A percentile compares a stretch with the other conserved stretches of the same genome.
Conservation (phyloP, 192 early-diverging fungal genomes). For the Kickxella alabastrina region DNA sequence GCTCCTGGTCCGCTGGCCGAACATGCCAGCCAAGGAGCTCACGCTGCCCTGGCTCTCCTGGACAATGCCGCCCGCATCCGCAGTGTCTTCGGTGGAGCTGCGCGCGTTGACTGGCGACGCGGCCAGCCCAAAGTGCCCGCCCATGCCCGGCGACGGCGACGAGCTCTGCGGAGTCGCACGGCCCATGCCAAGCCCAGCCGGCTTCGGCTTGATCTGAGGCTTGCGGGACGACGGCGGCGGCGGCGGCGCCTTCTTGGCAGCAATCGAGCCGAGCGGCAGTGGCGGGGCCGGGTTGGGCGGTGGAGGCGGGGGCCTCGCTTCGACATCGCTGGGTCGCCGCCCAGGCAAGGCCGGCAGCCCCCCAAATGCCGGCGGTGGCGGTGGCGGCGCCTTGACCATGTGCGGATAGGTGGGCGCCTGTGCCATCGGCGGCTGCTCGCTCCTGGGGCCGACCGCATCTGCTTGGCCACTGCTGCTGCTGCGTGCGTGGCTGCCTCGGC, state of each 20-base stretch:
- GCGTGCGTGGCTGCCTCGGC: constrained; percentile 30
- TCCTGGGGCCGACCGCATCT: constrained; percentile 3
- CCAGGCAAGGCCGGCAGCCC: constrained; percentile 23
- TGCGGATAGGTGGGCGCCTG: constrained; percentile 1
- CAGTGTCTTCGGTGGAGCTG: constrained; percentile 16
- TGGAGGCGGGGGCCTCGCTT: constrained; percentile 6
- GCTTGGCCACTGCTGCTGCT: constrained; percentile 17
- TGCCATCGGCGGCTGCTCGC: not conserved
- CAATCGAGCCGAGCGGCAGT: constrained; percentile 24
- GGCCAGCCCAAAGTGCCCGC: constrained; percentile 11
- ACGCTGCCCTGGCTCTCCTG: constrained; percentile 50
- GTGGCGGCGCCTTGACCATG: constrained; percentile 2
- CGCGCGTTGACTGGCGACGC: constrained; percentile 15
- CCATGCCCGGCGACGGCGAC: constrained; percentile 17
- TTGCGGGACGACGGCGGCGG: constrained; percentile 42
- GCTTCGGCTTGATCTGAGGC: constrained; percentile 40
- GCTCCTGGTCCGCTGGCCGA: constrained; percentile 32
- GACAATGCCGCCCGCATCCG: constrained; percentile 23
- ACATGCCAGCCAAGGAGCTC: constrained; percentile 48
- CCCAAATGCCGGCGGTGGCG: constrained; percentile 13
- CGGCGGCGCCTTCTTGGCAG: constrained; percentile 38
- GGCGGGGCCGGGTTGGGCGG: constrained; percentile 19
- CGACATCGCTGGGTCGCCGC: constrained; percentile 36
- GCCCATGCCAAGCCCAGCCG: constrained; percentile 13
- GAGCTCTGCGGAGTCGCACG: constrained; percentile 16